These are phyloP conservation scores for Auxenochlorella pyrenoidosa DNA, from an alignment of 139 green algal species.

Conservation along the genomic window DNA sequence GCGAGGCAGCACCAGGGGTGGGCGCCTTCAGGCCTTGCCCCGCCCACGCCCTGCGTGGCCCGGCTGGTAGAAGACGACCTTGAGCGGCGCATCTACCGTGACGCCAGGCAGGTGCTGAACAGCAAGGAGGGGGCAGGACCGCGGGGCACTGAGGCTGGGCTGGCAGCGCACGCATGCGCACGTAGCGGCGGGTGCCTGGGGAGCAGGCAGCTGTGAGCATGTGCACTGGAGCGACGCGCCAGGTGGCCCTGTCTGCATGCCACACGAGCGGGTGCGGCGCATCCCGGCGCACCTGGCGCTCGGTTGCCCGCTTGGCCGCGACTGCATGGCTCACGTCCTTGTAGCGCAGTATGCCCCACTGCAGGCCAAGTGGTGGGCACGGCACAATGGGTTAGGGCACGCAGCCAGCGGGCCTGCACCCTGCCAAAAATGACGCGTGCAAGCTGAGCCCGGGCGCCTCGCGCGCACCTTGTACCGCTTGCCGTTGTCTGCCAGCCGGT, in stretches of 20 bases:
- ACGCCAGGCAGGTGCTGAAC: conserved; percentile 2
- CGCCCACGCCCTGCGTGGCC: too few relatives aligned
- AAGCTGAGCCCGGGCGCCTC: too few relatives aligned
- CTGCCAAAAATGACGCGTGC: not conserved
- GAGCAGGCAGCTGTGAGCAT: too few relatives aligned
- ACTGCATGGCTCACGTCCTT: not conserved
- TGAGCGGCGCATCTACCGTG: not conserved
- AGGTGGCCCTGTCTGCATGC: not conserved
- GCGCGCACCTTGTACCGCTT: not conserved
- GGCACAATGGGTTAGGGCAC: too few relatives aligned
- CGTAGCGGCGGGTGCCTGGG: too few relatives aligned
- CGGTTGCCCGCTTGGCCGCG: not conserved
- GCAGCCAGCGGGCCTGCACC: not conserved
- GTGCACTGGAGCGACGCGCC: not conserved
- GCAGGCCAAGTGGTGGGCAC: not conserved
- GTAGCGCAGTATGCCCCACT: conserved; percentile 4
- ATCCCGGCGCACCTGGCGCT: not conserved
- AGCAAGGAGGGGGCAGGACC: not conserved
- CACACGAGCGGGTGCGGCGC: not conserved
- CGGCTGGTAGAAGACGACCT: not conserved
- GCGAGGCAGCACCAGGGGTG: too few relatives aligned
- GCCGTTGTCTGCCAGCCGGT: not conserved
- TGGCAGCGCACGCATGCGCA: too few relatives aligned
- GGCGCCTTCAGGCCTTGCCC: too few relatives aligned
- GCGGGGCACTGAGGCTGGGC: not conserved